Evolutionary conservation across 1,139 yeast species (phyloP), one percentile per base, ranked within the genome.

Genomic region (Pichia sp.): DNA sequence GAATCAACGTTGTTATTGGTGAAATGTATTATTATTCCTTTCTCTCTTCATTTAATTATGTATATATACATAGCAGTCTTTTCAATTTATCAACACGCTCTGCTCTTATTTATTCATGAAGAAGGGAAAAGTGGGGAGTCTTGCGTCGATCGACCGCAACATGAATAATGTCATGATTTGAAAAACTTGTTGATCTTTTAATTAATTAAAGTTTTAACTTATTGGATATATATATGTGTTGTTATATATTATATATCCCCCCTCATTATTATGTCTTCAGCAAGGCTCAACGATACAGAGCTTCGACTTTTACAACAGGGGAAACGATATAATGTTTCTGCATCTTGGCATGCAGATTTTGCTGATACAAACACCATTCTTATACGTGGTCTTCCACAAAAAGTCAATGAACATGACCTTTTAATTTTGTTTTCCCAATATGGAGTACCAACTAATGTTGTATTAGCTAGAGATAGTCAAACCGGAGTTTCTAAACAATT

Each of bases 301-400:
- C 70, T 90, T 29, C 76, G 73, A 28, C 69, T 90, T 61, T 70
- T 90, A 30, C 76, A 73, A 27, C 68, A 69, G 25, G 81, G 83
- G n/a, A 75, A 81, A 0, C 64, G 5, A 25, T 36, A 36, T 10
- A 36, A 82, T 0, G 74, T 75, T 40, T 69, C 72, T 6, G 86
- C 85, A 0, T 87, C 96, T 9, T 90, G 97, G 97, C 97, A 90
- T 62, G 75, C 80, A 56, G 96, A 90, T 56, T 88, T 83, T 62
- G 71, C 72, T 34, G 92, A 88, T 56, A 78, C 94, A 0, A 80
- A 84, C 1, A 80, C 74, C 55, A 66, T 82, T 2, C 78, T 66
- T 56, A 79, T 90, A 33, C 95, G 96, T 0, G 81, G 85, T n/a
- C 65, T 92, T 27, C 83, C 89, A 10, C 67, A 60, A 26, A 77